Evolutionary conservation across 352 stramenopile species (phyloP), one percentile per base, ranked within the genome.

Genomic region (Phytophthora lateralis): DNA sequence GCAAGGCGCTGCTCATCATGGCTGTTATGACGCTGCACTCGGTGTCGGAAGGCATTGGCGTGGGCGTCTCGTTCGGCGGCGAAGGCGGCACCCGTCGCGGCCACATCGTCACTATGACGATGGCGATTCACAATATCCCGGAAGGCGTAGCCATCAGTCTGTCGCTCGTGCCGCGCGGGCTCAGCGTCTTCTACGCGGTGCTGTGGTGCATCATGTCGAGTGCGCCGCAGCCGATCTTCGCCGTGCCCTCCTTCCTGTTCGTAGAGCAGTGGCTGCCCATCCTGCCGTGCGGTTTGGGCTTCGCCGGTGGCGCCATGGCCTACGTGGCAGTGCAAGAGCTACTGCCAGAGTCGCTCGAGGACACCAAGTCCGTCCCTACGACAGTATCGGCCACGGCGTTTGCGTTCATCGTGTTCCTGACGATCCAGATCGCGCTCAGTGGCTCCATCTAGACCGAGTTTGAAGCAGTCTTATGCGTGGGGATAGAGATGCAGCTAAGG

Each of bases 11-110:
- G 35, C 72, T 99, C 17, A 98, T 99, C 67, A 97, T 99, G 76
- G 97, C 98, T 20, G 97, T 99, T 26, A 99, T 99, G 97, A 99
- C 96, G 20, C 76, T 99, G 48, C 97, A 99, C 83, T 99, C 95
- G 1, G 98, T 99, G 56, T 98, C 95, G 15, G 97, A 99, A 82
- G 97, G 97, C 32, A 91, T 94, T 56, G 97, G 96, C 35, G 98
- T 99, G 53, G 97, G 97, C 15, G 97, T 99, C 8, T 98, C 91
- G 15, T 99, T 99, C 67, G 97, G 96, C 46, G 97, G 95, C 30
- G 87, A 93, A 76, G 84, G 84, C 26, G 96, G 96, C 24, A 92
- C 94, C 53, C 88, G 97, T 66, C 85, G 98, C 29, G 97, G 97
- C 18, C 88, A 98, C 49, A 98, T 99, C 62, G 98, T 99, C 60